Evolutionary conservation across 2,329 filamentous ascomycete species (phyloP).

Genomic region (Penicillium verrucosum): DNA sequence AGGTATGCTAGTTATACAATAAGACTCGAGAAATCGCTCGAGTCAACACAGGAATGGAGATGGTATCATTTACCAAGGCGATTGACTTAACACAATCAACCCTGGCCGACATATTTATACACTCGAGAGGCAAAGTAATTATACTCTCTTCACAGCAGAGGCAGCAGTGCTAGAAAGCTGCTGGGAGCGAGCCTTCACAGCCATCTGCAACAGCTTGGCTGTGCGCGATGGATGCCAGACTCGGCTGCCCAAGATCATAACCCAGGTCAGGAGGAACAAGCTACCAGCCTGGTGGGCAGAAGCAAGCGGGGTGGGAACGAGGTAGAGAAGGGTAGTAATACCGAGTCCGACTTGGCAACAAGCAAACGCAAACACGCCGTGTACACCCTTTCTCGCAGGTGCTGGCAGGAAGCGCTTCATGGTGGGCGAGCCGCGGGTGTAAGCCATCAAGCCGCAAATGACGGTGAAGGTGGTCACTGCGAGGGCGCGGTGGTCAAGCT

Average conservation of each 20-base stretch:
- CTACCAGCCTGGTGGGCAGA: constrained; percentile 91
- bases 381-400: constrained; percentile 64
- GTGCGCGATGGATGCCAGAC: constrained; percentile 69
- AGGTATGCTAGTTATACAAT: constrained; percentile 22
- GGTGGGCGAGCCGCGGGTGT: constrained; percentile 64
- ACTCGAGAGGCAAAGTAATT: not conserved
- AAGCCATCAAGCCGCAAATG: constrained; percentile 76
- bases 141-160: constrained; percentile 22
- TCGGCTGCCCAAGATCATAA: constrained; percentile 73
- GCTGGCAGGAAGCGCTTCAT: constrained; percentile 58
- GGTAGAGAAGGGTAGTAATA: constrained; percentile 87
- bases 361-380: constrained; percentile 79
- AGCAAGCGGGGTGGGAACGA: constrained; percentile 84
- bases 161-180: constrained; percentile 24
- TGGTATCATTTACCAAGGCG: constrained; percentile 19
- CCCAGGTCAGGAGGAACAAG: constrained; percentile 77
- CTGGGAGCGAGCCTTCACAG: constrained; percentile 36
- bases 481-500: constrained; percentile 90
- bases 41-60: constrained; percentile 24
- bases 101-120: constrained; percentile 18
- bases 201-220: constrained; percentile 54
- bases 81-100: not conserved
- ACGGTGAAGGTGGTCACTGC: constrained; percentile 84
- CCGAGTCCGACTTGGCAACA: constrained; percentile 79
- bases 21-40: not conserved